Base-by-base conservation (phyloP, 1,139 yeast genomes). In the Meyerozyma smithsonii region DNA sequence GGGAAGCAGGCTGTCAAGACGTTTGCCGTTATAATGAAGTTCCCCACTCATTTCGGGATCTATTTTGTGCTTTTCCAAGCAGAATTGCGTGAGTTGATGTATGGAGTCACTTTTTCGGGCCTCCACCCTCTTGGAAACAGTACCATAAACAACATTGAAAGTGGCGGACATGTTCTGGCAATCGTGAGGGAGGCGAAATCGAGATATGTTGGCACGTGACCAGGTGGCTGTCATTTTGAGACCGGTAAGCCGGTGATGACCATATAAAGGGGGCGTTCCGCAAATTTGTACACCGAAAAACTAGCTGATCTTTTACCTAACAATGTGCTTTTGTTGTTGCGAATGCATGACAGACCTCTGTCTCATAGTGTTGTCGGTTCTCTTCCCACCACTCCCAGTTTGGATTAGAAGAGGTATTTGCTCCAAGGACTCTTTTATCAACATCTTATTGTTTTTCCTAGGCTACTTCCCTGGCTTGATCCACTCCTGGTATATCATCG, bases 301-400 rank as follows among this genome's bases (percentile, higher is more conserved):
- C 8, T 14, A 14, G 30, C 8, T 14, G 5, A 6, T 12, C 8
- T 26, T 26, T 26, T 8, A 20, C 10, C 8, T 30, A 7, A 30
- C 12, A 5, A 30, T 30, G 34, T 30, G 34, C 12, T 30, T 30
- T 18, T 30, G 21, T 18, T 30, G 34, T 17, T 30, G 34, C 34
- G 34, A 30, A 21, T 30, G 34, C 34, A 30, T 30, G 34, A 30
- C 78, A 28, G 84, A 82, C 56, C 67, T 80, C 40, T 55, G 77
- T 8, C 71, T 83, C 32, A 81, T 81, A 19, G 58, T 81, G 0
- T 52, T 82, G 11, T 81, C 86, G 1, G 74, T 82, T 20, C 55
- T 82, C 38, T 72, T 80, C 61, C 89, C 90, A 1, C 89, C 90
- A 0, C 62, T 83, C 39, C 86, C 89, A 0, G 89, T 83, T 17